A percentile compares a stretch with the other conserved stretches of the same genome.
These are phyloP conservation scores for Eruca vesicaria DNA, from an alignment of 441 rosid species.

Conservation along the genomic window DNA sequence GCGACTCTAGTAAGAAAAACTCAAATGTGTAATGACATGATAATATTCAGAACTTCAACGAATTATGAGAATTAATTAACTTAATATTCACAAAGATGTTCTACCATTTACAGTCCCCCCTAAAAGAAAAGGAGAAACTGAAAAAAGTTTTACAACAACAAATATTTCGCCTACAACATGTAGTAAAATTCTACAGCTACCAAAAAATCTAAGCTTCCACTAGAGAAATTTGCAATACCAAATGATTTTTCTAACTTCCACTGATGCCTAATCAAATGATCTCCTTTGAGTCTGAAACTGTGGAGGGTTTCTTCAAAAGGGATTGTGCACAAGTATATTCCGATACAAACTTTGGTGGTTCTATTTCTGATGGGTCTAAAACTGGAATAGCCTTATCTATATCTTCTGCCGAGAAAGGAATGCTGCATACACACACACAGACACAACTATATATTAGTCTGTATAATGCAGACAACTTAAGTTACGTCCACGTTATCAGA, in stretches of 20 bases:
- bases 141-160: constrained; percentile 6
- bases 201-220: constrained; percentile 3
- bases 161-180: neutral
- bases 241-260: neutral
- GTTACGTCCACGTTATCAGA: neutral
- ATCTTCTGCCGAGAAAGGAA: constrained; percentile 94
- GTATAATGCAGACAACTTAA: neutral
- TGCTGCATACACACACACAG: constrained; percentile 47
- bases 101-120: constrained; percentile 28
- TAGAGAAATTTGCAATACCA: constrained; percentile 22
- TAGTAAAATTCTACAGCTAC: constrained; percentile 10
- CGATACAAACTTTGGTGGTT: constrained; percentile 54
- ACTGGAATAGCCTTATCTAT: constrained; percentile 90
- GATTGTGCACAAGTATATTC: constrained; percentile 74
- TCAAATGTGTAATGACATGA: neutral
- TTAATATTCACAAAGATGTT: constrained; percentile 28
- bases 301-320: constrained; percentile 41
- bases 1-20: neutral
- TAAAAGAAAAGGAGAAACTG: neutral
- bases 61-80: constrained; percentile 14
- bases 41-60: neutral
- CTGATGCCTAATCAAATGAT: constrained; percentile 24
- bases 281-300: constrained; percentile 24
- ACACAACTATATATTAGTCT: neutral
- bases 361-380: constrained; percentile 68